Base-by-base conservation (phyloP, 352 stramenopile species). In the Phytophthora sojae region DNA sequence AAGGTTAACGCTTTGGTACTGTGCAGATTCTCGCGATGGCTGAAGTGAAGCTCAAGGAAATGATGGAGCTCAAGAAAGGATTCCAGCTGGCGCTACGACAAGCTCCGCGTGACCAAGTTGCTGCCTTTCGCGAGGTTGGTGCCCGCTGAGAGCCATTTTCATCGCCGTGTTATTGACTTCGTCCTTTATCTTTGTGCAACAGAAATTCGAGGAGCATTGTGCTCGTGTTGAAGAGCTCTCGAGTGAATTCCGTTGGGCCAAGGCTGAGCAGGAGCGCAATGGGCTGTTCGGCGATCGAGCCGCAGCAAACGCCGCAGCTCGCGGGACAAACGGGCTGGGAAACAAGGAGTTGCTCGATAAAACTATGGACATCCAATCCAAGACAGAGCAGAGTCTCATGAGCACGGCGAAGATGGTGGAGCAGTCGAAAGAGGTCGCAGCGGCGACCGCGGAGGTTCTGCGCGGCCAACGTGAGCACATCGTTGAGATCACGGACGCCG, bases 161-260 rank as follows among this genome's bases (percentile, higher is more conserved):
- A 30, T 4, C 32, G 39, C 19, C 9, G 4, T 2, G 15, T 26
- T 29, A 11, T 26, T 12, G 58, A 42, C 2, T 21, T 44, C 47
- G 17, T 39, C 19, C 4, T 8, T 35, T 26, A 52, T 50, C 7
- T 39, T 26, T 62, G 26, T 30, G 23, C 12, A 19, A 53, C 57
- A 96, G 89, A 95, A 90, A 92, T 95, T 95, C 66, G 85, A 95
- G 14, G 85, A 93, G 62, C 87, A 93, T 61, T 87, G 73, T n/a
- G 76, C 82, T 42, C 81, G 89, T 1, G 87, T 95, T 2, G 89
- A 95, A 74, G 85, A 95, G 64, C 85, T 96, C 37, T 89, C 76
- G 4, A 79, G 86, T 45, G 89, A 96, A 63, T 90, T 95, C 23
- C 83, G 87, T 32, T 95, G 86, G 86, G 88, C 88, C 7, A 93